Percentiles rank a stretch among this genome's conserved stretches.
These are phyloP conservation scores for Pseudopithomyces maydicus DNA, from an alignment of 2,329 filamentous ascomycete species.

Conservation along the genomic window DNA sequence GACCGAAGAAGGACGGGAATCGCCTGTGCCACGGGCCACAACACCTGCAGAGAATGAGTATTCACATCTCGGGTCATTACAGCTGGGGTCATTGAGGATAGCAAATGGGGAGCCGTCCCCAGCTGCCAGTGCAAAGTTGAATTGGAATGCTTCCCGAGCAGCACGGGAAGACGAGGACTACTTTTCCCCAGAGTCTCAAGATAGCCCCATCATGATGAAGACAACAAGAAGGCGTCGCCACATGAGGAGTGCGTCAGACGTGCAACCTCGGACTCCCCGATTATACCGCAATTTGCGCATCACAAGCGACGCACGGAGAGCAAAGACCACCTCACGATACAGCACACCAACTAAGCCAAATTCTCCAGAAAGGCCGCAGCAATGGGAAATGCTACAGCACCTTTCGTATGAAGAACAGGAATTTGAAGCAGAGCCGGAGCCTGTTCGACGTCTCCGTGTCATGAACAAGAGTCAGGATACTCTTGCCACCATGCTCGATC, in stretches of 20 bases:
- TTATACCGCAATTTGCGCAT: conserved; percentile 17
- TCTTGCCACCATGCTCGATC: conserved; percentile 28
- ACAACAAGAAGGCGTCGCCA: conserved; percentile 24
- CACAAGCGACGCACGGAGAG: conserved; percentile 5
- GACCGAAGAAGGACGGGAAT: conserved; percentile 28
- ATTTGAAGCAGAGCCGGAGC: conserved; percentile 10
- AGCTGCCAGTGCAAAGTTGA: conserved; percentile 41
- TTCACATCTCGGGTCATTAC: conserved; percentile 48
- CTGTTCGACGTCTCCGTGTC: conserved; percentile 19
- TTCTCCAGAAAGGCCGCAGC: not conserved
- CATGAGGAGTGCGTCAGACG: conserved; percentile 34
- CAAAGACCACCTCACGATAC: conserved; percentile 14
- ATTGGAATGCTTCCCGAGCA: conserved; percentile 13
- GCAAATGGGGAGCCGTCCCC: conserved; percentile 56
- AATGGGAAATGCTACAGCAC: not conserved
- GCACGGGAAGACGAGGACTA: conserved; percentile 31
- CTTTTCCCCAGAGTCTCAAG: conserved; percentile 26
- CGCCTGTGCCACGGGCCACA: conserved; percentile 30
- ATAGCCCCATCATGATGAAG: conserved; percentile 29
- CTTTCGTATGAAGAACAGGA: conserved; percentile 7
- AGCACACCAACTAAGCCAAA: conserved; percentile 19
- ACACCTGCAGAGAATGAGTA: conserved; percentile 52
- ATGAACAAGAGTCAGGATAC: conserved; percentile 24
- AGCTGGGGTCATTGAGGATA: conserved; percentile 51
- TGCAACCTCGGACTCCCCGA: conserved; percentile 19